These are phyloP conservation scores for Clonostachys rhizophaga DNA, from an alignment of 2,329 filamentous ascomycete species.

Conservation along the genomic window DNA sequence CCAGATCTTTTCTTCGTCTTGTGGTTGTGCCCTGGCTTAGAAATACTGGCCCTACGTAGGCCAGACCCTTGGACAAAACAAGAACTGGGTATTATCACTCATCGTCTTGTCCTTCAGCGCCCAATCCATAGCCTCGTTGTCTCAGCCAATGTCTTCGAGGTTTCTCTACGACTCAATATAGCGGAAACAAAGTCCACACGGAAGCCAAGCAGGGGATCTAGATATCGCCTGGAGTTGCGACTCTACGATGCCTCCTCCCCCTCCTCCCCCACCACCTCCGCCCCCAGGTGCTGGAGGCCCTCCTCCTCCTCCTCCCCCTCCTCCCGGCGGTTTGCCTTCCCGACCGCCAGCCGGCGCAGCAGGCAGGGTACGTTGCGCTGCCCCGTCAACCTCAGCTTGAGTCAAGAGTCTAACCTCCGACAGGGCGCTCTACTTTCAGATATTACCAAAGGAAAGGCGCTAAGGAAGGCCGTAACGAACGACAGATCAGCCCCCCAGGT, in stretches of 20 bases:
- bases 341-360: conserved; percentile 50
- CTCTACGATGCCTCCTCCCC: conserved; percentile 43
- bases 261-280: conserved; percentile 67
- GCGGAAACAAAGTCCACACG: no score
- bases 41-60: no score
- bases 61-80: no score
- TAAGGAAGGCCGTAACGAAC: conserved; percentile 88
- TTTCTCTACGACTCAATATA: no score
- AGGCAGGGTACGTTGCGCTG: conserved; percentile 52
- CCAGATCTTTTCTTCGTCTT: no score
- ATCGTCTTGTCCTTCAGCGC: no score
- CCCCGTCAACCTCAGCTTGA: neutral
- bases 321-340: conserved; percentile 49
- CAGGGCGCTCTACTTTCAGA: conserved; percentile 85
- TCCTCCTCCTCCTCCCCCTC: conserved; percentile 62
- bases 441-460: conserved; percentile 72
- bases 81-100: no score
- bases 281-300: conserved; percentile 58
- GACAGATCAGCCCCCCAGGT: conserved; percentile 82
- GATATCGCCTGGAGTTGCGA: neutral
- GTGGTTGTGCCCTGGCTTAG: no score
- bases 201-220: neutral
- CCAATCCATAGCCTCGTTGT: no score
- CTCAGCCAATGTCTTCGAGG: no score
- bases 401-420: conserved; percentile 7